Evolutionary conservation across 2,329 filamentous ascomycete genomes (phyloP), one percentile per base, ranked within the genome.

Genomic region (Fulvia fulva): DNA sequence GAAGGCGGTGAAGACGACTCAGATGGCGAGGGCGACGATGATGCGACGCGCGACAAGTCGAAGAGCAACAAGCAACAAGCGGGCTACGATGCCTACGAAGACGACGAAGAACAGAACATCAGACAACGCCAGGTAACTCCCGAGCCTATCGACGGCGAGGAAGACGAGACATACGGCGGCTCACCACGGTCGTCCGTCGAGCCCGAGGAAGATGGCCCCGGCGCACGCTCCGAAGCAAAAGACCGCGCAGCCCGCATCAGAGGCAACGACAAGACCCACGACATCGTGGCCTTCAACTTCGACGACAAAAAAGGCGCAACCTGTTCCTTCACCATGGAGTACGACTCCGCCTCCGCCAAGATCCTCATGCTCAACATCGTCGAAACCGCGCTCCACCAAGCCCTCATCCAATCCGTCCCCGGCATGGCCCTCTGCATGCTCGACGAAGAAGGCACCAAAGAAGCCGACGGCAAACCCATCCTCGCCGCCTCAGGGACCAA

Each of bases 351-450:
- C 45, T 88, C 88, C 14, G 89, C 93, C 63, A 99, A 99, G 78
- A 82, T 99, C 50, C 84, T 99, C 59, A 94, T 99, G 83, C 86
- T 97, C 58, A 90, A 89, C 68, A 81, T 97, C 58, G 89, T 97
- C 55, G 91, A 97, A 74, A 83, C 86, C 16, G 90, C 90, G 12
- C 85, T 90, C 55, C 85, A 85, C 63, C 85, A 85, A 69, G 87
- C 92, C 0, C 85, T 96, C 55, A 88, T 99, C 63, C 93, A 96
- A 73, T 88, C 92, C 69, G 91, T 97, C 60, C 80, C 85, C 0
- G 88, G 88, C 28, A 85, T 99, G 49, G 85, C 85, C 16, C 79
- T 82, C 52, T 95, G 91, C 72, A 86, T 86, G 14, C 81, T 84
- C 61, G 87, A 87, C 47, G 81, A 80, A 44, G 76, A 76, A 52